Conservation (phyloP, 176 grass and related monocot species). For the Bolboschoenus planiculmis region DNA sequence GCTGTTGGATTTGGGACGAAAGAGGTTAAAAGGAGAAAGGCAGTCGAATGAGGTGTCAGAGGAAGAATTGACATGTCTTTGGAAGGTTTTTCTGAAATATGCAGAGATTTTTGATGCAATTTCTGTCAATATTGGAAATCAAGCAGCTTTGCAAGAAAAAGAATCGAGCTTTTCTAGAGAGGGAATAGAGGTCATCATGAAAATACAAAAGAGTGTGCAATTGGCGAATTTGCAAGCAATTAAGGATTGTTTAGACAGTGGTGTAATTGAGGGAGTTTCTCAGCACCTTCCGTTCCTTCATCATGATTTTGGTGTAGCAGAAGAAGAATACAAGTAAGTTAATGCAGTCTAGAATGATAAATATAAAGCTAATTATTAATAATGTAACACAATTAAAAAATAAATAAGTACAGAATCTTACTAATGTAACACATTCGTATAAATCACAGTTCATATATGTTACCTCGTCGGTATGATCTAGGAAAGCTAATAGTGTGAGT, state of each 20-base stretch:
- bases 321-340: constrained; percentile 72
- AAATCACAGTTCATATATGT: not conserved
- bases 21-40: constrained; percentile 33
- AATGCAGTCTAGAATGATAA: not conserved
- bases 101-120: constrained; percentile 63
- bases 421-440: not conserved
- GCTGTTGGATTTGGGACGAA: constrained; percentile 57
- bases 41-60: constrained; percentile 30
- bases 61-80: constrained; percentile 55
- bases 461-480: not conserved
- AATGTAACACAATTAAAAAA: not conserved
- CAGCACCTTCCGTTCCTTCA: constrained; percentile 68
- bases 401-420: not conserved
- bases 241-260: constrained; percentile 29
- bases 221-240: constrained; percentile 59
- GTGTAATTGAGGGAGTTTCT: constrained; percentile 43
- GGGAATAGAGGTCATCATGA: constrained; percentile 35
- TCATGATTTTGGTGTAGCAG: constrained; percentile 52
- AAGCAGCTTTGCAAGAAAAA: constrained; percentile 31
- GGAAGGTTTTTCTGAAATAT: constrained; percentile 50
- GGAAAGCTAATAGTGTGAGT: not conserved
- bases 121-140: constrained; percentile 54
- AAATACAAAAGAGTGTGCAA: constrained; percentile 53
- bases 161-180: constrained; percentile 1
- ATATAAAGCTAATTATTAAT: not conserved